phyloP scores from a whole-genome alignment of 2,329 filamentous ascomycete genomes.

The Bipolaris gigantea region DNA sequence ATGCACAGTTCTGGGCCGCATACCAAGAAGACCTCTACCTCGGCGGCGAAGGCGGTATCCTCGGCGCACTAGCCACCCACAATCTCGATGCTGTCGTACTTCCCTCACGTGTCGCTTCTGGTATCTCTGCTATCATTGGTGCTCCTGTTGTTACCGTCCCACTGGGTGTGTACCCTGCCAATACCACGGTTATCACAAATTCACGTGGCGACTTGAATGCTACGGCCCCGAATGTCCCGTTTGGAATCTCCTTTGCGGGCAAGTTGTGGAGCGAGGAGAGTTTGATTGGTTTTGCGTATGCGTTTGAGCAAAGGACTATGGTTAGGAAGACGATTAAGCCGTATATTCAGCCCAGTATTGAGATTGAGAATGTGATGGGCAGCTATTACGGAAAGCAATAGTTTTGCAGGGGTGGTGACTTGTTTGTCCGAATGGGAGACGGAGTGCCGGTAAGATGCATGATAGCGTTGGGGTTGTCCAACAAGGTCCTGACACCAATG shows the following conservation, averaged over 20 bases:
- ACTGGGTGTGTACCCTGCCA: slow-evolving; percentile 58
- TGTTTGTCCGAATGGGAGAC: too few relatives aligned
- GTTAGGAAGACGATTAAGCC: slow-evolving; percentile 53
- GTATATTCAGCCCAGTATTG: slow-evolving; percentile 53
- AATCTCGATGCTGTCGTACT: slow-evolving; percentile 65
- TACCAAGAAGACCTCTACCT: slow-evolving; percentile 58
- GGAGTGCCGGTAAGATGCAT: too few relatives aligned
- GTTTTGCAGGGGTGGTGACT: too few relatives aligned
- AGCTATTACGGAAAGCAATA: not conserved
- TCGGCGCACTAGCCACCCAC: slow-evolving; percentile 60
- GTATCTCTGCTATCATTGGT: slow-evolving; percentile 59
- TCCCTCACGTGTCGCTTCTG: slow-evolving; percentile 55
- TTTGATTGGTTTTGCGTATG: slow-evolving; percentile 67
- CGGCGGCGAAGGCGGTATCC: slow-evolving; percentile 62
- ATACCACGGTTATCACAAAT: slow-evolving; percentile 52
- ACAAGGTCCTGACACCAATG: not conserved
- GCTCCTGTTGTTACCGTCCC: slow-evolving; percentile 66
- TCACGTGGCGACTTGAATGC: slow-evolving; percentile 55
- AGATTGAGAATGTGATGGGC: slow-evolving; percentile 50
- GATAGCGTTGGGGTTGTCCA: not conserved
- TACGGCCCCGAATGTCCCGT: slow-evolving; percentile 58
- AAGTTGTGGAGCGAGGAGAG: slow-evolving; percentile 62
- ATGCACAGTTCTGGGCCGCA: slow-evolving; percentile 58
- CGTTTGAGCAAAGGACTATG: slow-evolving; percentile 65
- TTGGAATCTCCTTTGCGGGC: slow-evolving; percentile 67